Conservation (phyloP, 345 rosid genomes). For the Rhizophora apiculata region DNA sequence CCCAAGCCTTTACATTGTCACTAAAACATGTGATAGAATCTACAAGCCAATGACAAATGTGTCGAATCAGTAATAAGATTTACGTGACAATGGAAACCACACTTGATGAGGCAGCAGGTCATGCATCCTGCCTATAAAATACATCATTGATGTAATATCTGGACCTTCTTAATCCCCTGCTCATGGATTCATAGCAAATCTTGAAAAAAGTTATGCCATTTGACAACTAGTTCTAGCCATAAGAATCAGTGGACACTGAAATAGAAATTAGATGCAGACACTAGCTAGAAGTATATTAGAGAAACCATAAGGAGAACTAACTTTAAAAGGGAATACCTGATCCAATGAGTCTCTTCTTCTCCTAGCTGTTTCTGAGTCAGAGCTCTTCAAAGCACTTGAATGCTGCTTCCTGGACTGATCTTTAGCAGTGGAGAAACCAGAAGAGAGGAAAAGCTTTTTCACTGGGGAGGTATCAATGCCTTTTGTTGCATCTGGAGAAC, state of each 20-base stretch:
- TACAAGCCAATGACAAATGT: too few species aligned
- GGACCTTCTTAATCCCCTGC: too few species aligned
- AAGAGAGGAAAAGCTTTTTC: conserved; percentile 44
- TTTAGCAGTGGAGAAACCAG: conserved; percentile 52
- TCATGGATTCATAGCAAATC: too few species aligned
- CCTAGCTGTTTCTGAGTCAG: conserved; percentile 76
- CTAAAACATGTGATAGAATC: too few species aligned
- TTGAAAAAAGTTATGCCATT: too few species aligned
- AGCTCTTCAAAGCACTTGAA: conserved; percentile 54
- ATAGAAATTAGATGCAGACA: background rate
- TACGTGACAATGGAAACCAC: too few species aligned
- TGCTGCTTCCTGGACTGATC: conserved; percentile 54
- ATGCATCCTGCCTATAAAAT: too few species aligned
- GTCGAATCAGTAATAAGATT: too few species aligned
- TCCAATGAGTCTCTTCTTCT: conserved; percentile 89
- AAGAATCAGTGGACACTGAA: background rate
- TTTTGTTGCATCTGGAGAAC: conserved; percentile 62
- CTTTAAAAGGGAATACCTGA: conserved; percentile 31
- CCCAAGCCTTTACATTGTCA: too few species aligned
- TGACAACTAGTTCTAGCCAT: background rate
- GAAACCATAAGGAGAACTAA: background rate
- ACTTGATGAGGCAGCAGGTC: too few species aligned
- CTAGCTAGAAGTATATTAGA: background rate
- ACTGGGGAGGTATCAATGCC: conserved; percentile 35
- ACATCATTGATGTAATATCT: too few species aligned